Percentiles rank a stretch among this genome's conserved stretches.
phyloP scores from a whole-genome alignment of 2,329 filamentous ascomycete genomes.

The Macrophomina pseudophaseolina region DNA sequence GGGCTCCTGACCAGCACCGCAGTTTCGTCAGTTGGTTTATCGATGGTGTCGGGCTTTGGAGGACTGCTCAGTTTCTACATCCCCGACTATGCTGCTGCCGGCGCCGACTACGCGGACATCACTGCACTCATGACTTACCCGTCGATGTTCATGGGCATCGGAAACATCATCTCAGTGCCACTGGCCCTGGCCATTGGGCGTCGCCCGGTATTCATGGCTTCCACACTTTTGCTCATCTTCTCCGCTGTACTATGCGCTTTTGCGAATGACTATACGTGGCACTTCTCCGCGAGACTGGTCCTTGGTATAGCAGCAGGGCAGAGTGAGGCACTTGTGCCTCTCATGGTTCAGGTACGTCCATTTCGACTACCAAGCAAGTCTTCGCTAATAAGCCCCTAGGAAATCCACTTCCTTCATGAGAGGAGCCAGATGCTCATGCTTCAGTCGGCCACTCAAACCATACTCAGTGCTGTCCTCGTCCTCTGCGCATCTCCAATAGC shows the following conservation, averaged over 20 bases:
- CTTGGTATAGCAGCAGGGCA: slow-evolving; percentile 50
- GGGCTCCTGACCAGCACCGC: background rate
- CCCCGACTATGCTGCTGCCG: slow-evolving; percentile 43
- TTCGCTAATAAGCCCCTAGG: slow-evolving; percentile 37
- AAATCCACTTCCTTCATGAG: slow-evolving; percentile 53
- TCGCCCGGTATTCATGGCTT: slow-evolving; percentile 31
- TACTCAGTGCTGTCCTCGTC: slow-evolving; percentile 44
- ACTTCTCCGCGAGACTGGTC: slow-evolving; percentile 46
- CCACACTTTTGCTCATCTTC: slow-evolving; percentile 29
- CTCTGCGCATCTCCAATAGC: slow-evolving; percentile 52
- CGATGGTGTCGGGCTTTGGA: slow-evolving; percentile 49
- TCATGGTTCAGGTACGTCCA: slow-evolving; percentile 42
- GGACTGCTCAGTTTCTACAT: slow-evolving; percentile 51
- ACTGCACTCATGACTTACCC: slow-evolving; percentile 40
- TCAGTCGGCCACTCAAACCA: slow-evolving; percentile 49
- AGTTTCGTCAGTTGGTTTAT: slow-evolving; percentile 49
- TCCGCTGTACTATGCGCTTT: slow-evolving; percentile 28
- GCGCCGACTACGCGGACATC: slow-evolving; percentile 48
- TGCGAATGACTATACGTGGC: slow-evolving; percentile 35
- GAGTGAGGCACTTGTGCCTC: slow-evolving; percentile 49
- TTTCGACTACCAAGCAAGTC: background rate
- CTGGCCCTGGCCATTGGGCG: slow-evolving; percentile 34
- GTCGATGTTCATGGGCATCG: slow-evolving; percentile 36
- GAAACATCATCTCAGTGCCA: slow-evolving; percentile 33
- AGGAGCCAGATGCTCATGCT: slow-evolving; percentile 49